A percentile compares a stretch with the other conserved stretches of the same genome.
Conservation (phyloP, 176 grass and related monocot species). For the Bothriochloa decipiens region DNA sequence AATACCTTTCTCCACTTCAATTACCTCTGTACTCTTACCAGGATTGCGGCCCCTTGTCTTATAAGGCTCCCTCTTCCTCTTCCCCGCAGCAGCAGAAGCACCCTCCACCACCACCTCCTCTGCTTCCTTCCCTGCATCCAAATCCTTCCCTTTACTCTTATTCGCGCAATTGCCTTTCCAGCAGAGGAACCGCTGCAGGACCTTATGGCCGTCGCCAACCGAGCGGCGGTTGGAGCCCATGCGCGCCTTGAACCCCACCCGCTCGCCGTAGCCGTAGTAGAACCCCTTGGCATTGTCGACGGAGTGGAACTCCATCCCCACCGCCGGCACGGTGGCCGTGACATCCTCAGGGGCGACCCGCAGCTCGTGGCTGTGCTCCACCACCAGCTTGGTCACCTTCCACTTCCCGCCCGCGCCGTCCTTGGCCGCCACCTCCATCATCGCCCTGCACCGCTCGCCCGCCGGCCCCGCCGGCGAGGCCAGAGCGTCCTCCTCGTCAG, state of each 20-base stretch:
- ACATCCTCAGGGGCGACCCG: conserved; percentile 17
- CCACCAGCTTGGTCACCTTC: conserved; percentile 68
- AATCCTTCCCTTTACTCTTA: conserved; percentile 30
- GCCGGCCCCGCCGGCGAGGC: background rate
- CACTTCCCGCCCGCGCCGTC: conserved; percentile 62
- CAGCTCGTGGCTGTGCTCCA: conserved; percentile 75
- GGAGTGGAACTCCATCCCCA: conserved; percentile 87
- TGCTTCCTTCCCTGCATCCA: conserved; percentile 38
- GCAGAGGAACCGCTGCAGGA: conserved; percentile 90
- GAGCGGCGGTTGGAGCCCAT: conserved; percentile 68
- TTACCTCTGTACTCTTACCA: conserved; percentile 24
- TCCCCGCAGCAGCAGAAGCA: conserved; percentile 10
- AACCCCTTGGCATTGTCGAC: conserved; percentile 71
- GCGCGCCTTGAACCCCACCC: conserved; percentile 65
- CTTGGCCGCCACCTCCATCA: conserved; percentile 90
- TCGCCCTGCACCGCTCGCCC: conserved; percentile 63
- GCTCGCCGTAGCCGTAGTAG: conserved; percentile 65
- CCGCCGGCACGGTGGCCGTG: conserved; percentile 22
- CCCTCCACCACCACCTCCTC: conserved; percentile 42
- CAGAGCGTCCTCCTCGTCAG: background rate
- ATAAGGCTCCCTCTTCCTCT: conserved; percentile 43
- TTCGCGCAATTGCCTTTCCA: conserved; percentile 53
- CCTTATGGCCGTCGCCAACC: conserved; percentile 48
- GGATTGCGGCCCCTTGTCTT: conserved; percentile 43
- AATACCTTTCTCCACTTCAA: conserved; percentile 37